Conservation (phyloP, 192 early-diverging fungal genomes). For the Haplosporangium gracile region DNA sequence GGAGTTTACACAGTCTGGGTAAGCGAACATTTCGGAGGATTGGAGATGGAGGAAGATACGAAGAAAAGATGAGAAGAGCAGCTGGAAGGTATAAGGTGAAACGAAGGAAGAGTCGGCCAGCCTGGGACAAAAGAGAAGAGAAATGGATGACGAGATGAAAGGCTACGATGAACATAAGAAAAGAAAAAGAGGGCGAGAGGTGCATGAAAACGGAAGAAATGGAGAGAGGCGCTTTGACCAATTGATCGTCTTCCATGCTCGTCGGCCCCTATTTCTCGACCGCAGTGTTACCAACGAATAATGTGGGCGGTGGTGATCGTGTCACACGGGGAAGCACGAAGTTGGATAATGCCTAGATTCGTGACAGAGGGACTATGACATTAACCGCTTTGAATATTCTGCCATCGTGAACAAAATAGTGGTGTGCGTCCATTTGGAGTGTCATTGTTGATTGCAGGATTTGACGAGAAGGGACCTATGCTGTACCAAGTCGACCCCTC, state of each 20-base stretch:
- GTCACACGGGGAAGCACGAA: no score
- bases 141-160: neutral
- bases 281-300: no score
- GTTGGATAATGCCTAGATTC: neutral
- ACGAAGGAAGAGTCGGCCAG: neutral
- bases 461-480: slow-evolving; percentile 90
- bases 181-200: no score
- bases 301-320: no score
- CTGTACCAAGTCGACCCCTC: slow-evolving; percentile 99
- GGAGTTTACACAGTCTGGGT: slow-evolving; percentile 98
- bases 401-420: slow-evolving; percentile 59
- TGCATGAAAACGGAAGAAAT: no score
- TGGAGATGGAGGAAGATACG: neutral
- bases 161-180: no score
- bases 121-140: neutral
- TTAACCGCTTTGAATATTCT: neutral
- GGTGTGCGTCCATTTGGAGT: slow-evolving; percentile 99
- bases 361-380: neutral
- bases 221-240: no score
- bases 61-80: no score
- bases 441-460: slow-evolving; percentile 95
- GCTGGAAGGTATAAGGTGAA: neutral
- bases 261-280: no score
- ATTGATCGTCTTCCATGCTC: no score
- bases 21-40: slow-evolving; percentile 26